These are phyloP conservation scores for Boletus sp. DNA, from an alignment of 768 basidiomycete species.

Conservation along the genomic window DNA sequence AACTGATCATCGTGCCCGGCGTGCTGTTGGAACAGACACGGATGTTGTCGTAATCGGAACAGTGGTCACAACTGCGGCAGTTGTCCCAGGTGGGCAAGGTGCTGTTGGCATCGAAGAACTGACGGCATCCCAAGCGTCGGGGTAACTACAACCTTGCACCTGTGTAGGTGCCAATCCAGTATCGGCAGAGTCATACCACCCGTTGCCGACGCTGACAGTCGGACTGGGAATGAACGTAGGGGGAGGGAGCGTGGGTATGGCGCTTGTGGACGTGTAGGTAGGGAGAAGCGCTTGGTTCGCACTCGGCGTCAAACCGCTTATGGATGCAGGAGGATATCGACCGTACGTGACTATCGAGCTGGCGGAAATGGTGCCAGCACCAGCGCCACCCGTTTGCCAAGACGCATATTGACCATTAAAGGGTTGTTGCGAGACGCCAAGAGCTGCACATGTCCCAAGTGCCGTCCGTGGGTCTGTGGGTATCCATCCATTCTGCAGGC, in stretches of 20 bases:
- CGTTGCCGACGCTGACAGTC: slow-evolving; percentile 46
- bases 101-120: slow-evolving; percentile 46
- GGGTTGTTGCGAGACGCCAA: slow-evolving; percentile 42
- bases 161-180: slow-evolving; percentile 53
- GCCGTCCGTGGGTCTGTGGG: slow-evolving; percentile 68
- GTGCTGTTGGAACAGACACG: background rate
- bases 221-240: slow-evolving; percentile 48
- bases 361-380: slow-evolving; percentile 47
- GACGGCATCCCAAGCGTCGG: slow-evolving; percentile 61
- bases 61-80: background rate
- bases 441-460: slow-evolving; percentile 60
- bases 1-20: slow-evolving; percentile 3
- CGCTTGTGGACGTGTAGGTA: slow-evolving; percentile 62
- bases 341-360: slow-evolving; percentile 40
- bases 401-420: slow-evolving; percentile 57
- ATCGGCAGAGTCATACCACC: slow-evolving; percentile 58
- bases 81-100: slow-evolving; percentile 34
- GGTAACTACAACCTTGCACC: slow-evolving; percentile 64
- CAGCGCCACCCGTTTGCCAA: slow-evolving; percentile 70
- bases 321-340: slow-evolving; percentile 54
- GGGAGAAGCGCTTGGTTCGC: slow-evolving; percentile 44
- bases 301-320: slow-evolving; percentile 43
- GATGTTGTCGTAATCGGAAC: slow-evolving; percentile 3
- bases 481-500: slow-evolving; percentile 75
- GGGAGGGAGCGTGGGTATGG: slow-evolving; percentile 54